Conservation (phyloP, 2,329 filamentous ascomycete species). For the Alternaria consortialis region DNA sequence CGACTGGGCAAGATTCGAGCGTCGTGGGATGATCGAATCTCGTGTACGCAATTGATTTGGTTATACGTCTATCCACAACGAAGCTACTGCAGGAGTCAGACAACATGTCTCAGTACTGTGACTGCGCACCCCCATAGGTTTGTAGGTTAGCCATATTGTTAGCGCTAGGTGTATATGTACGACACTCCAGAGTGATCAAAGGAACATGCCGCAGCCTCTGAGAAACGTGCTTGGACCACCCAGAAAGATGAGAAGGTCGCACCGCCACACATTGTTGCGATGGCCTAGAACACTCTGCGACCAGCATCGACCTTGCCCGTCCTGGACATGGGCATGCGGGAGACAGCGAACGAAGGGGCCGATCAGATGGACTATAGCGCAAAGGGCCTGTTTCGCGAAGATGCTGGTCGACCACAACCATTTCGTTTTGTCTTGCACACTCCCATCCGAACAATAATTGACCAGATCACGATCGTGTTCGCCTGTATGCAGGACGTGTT, state of each 20-base stretch:
- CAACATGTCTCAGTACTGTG: not conserved
- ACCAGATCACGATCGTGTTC: constrained; percentile 23
- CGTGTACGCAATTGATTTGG: constrained; percentile 35
- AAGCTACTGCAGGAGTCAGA: constrained; percentile 16
- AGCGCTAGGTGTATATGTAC: constrained; percentile 2
- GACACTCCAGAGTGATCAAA: not conserved
- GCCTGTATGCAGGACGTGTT: constrained; percentile 34
- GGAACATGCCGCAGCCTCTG: not conserved
- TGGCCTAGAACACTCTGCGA: constrained; percentile 31
- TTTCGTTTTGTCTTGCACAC: constrained; percentile 10
- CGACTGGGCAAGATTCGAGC: constrained; percentile 2
- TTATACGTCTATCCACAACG: constrained; percentile 10
- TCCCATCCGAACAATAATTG: constrained; percentile 22
- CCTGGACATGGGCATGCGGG: constrained; percentile 16
- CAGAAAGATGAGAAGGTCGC: constrained; percentile 26
- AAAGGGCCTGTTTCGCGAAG: constrained; percentile 35
- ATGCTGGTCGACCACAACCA: constrained; percentile 18
- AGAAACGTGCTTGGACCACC: constrained; percentile 24
- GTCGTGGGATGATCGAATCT: constrained; percentile 23
- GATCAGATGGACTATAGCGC: constrained; percentile 25
- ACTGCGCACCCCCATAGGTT: constrained; percentile 17
- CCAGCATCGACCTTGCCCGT: constrained; percentile 33
- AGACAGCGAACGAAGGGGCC: constrained; percentile 21
- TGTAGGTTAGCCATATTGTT: constrained; percentile 4
- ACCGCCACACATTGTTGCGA: constrained; percentile 34